Conservation (phyloP, 169 alveolate species). For the Eimeria brunetti region DNA sequence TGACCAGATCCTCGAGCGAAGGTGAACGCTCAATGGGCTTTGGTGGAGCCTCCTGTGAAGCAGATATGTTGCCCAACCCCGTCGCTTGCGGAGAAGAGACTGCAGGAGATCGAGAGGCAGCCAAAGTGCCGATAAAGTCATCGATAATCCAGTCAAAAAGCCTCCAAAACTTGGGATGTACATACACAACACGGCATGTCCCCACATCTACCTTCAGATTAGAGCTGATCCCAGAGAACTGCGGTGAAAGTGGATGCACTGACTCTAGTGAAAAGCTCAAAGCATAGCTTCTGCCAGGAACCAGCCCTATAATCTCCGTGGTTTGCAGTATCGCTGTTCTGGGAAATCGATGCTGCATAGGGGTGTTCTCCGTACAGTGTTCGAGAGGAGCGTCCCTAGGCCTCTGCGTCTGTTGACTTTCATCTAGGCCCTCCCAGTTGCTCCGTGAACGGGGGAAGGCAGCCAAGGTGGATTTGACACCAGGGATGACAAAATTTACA, state of each 20-base stretch:
- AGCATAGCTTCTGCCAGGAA: conserved; percentile 66
- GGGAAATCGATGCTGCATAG: background rate
- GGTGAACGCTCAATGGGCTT: conserved; percentile 58
- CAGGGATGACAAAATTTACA: conserved; percentile 14
- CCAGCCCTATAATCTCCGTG: conserved; percentile 54
- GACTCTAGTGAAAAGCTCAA: conserved; percentile 23
- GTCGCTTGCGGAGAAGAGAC: background rate
- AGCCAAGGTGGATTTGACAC: background rate
- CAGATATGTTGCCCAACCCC: background rate
- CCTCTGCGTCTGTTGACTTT: background rate
- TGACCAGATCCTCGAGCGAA: conserved; percentile 27
- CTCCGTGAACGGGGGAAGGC: background rate
- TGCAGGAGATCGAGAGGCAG: conserved; percentile 6
- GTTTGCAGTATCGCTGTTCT: background rate
- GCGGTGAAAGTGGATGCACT: conserved; percentile 67
- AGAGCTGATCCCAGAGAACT: conserved; percentile 46
- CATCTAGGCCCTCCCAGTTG: background rate
- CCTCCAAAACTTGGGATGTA: conserved; percentile 77
- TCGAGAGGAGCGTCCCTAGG: background rate
- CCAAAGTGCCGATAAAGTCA: conserved; percentile 59
- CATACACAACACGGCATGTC: conserved; percentile 59
- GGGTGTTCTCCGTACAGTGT: background rate
- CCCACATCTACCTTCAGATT: conserved; percentile 66
- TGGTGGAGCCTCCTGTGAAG: background rate
- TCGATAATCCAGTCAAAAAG: conserved; percentile 74